Base-by-base conservation (phyloP, 306 rosid genomes). In the Bauhinia variegata region DNA sequence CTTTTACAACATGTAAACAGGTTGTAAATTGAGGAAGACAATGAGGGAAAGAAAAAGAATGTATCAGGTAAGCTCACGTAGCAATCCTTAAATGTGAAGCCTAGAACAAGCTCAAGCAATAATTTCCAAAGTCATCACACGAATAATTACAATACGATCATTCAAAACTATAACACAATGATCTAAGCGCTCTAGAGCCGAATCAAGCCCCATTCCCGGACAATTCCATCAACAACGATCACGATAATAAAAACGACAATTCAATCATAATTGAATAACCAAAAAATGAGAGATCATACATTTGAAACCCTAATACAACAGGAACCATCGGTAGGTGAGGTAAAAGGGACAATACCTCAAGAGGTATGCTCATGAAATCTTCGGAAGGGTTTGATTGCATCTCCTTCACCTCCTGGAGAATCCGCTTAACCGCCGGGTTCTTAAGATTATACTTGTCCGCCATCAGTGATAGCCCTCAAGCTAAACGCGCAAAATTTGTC, bases 341-440 rank as follows among this genome's bases (percentile, higher is more conserved):
- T 1, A 10, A 7, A 36, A 6, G 34, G n/a, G 9, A 11, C 36
- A 2, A 32, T 67, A 91, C 98, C 98, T 93, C 98, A 19, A 93
- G 90, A 53, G 98, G 98, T 1, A 93, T 81, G 75, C 98, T 93
- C 90, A 82, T 89, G 91, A 86, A 93, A 85, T 93, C 97, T 53
- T 89, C 88, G 59, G 96, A 86, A 72, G 96, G 97, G 61, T 88
- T 89, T 4, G 97, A 86, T n/a, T 93, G 97, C 96, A 93, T 84
- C 82, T 93, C 97, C 79, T 89, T 93, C 28, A 88, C 78, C 85
- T 93, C 98, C 83, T 86, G 98, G 0, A 93, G 90, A 74, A 89
- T 93, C 71, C 98, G 80, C 84, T 93, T 93, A 62, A 93, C 98
- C 65, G 95, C 95, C 11, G 97, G 89, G 75, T 89, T 93, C 83